Evolutionary conservation across 768 basidiomycete species (phyloP).

Genomic region (Psilocybe sp.): DNA sequence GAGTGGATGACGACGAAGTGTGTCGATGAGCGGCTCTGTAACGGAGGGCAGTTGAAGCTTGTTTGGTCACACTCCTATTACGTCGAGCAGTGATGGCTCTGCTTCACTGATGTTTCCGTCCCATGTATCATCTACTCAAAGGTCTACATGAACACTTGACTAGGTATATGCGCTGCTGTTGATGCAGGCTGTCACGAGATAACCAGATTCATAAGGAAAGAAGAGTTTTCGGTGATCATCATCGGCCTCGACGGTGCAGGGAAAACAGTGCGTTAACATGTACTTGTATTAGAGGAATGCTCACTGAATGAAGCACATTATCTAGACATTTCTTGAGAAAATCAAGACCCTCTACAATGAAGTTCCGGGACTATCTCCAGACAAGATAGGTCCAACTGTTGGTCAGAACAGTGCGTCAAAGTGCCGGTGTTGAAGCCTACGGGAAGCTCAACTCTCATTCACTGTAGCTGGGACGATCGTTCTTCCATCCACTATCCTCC

Average conservation of each 20-base stretch:
- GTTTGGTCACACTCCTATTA: constrained; percentile 13
- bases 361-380: constrained; percentile 80
- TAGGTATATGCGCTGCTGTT: constrained; percentile 37
- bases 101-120: constrained; percentile 7
- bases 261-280: constrained; percentile 63
- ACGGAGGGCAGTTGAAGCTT: constrained; percentile 20
- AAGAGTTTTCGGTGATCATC: constrained; percentile 93
- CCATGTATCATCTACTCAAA: constrained; percentile 93
- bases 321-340: constrained; percentile 83
- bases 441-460: not conserved
- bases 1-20: constrained; percentile 5
- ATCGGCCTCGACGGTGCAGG: constrained; percentile 92
- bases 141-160: constrained; percentile 90
- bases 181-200: not conserved
- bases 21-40: constrained; percentile 8
- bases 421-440: not conserved
- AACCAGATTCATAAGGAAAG: constrained; percentile 47
- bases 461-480: constrained; percentile 84
- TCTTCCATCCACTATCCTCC: constrained; percentile 88
- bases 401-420: constrained; percentile 88
- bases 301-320: not conserved
- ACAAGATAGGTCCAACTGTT: constrained; percentile 94
- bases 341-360: constrained; percentile 93
- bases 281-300: not conserved
- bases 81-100: constrained; percentile 2